Conservation (phyloP, 495 filamentous ascomycete species). For the Diplogelasinospora grovesii region DNA sequence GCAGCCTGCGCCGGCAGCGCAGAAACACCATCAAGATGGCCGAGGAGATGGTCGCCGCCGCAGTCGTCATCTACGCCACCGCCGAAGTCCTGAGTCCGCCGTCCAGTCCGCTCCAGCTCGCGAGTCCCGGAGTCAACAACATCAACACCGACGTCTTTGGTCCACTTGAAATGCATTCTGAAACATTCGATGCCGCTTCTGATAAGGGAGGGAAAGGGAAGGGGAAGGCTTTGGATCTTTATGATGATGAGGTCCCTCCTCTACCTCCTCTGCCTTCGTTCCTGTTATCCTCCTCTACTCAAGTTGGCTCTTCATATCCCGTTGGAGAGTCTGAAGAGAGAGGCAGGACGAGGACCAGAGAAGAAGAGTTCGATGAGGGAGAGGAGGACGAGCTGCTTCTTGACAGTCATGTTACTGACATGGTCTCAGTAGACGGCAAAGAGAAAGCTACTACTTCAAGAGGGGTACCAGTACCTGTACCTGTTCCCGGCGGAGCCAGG, state of each 20-base stretch:
- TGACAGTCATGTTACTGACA: conserved; percentile 41
- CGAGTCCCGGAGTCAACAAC: conserved; percentile 22
- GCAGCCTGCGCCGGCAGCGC: conserved; percentile 32
- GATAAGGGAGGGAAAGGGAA: conserved; percentile 22
- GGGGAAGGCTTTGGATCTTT: too few species aligned
- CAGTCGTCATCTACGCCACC: conserved; percentile 41
- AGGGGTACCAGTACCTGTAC: background rate
- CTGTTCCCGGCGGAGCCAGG: conserved; percentile 10
- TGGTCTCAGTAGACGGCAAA: conserved; percentile 37
- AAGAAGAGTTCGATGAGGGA: conserved; percentile 19
- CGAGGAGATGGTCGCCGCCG: conserved; percentile 42
- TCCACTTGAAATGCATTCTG: conserved; percentile 26
- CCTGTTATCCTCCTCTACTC: too few species aligned
- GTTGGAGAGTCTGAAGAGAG: conserved; percentile 13
- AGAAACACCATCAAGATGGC: conserved; percentile 33
- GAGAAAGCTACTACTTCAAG: conserved; percentile 13
- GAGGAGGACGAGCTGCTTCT: conserved; percentile 23
- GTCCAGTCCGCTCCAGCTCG: conserved; percentile 24
- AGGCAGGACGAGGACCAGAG: conserved; percentile 24
- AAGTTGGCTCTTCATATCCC: too few species aligned
- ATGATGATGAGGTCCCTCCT: conserved; percentile 20
- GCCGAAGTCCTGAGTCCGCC: conserved; percentile 33
- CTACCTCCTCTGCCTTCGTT: conserved; percentile 14
- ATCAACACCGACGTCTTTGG: conserved; percentile 22
- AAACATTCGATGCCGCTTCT: too few species aligned